phyloP scores from a whole-genome alignment of 305 asterid species.

The Lippia alba region DNA sequence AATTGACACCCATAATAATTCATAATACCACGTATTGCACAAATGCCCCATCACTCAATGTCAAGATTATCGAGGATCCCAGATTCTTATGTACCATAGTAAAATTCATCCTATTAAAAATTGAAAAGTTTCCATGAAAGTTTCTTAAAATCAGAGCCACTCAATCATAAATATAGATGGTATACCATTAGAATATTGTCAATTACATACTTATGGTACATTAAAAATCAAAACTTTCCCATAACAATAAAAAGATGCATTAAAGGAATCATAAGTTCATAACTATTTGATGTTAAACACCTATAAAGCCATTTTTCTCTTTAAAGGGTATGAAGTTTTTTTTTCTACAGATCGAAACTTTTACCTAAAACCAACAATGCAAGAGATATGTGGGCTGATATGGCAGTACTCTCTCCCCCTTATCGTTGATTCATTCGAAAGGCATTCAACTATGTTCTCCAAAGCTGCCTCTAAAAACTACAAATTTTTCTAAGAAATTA shows the following conservation, averaged over 20 bases:
- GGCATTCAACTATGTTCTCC: not conserved
- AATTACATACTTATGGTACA: conserved; percentile 5
- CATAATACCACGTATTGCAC: no score
- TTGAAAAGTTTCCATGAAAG: not conserved
- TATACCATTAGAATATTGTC: not conserved
- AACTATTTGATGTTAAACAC: not conserved
- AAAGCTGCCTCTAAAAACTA: conserved; percentile 3
- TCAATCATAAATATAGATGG: conserved; percentile 12
- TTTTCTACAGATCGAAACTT: conserved; percentile 25
- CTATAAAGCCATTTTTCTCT: conserved; percentile 7
- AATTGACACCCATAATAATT: no score
- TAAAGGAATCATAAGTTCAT: not conserved
- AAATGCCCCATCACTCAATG: no score
- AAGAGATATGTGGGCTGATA: conserved; percentile 2
- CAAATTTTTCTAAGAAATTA: conserved; percentile 8
- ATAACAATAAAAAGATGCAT: not conserved
- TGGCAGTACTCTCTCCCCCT: not conserved
- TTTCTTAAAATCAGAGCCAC: conserved; percentile 1
- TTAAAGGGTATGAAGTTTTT: conserved; percentile 14
- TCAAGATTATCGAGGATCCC: no score
- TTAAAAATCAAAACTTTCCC: conserved; percentile 13
- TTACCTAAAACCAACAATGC: conserved; percentile 11
- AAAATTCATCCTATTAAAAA: not conserved
- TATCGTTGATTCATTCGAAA: not conserved
- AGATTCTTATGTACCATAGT: no score